phyloP scores from a whole-genome alignment of 2,329 filamentous ascomycete species.

The Didymella glomerata region DNA sequence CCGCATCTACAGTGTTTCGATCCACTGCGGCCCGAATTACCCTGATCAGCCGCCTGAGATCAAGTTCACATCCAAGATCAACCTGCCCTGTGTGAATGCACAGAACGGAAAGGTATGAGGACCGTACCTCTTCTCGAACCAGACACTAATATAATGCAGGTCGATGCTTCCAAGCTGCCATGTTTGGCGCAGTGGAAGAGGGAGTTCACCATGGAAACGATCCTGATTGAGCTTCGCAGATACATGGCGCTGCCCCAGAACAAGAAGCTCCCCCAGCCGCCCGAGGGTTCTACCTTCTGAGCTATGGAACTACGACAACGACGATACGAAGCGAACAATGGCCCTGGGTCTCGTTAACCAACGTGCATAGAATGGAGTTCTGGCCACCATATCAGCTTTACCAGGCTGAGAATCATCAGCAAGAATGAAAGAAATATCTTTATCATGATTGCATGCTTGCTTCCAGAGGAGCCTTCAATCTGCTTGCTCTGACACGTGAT shows the following conservation, averaged over 20 bases:
- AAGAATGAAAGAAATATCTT: constrained; percentile 26
- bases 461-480: not conserved
- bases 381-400: constrained; percentile 25
- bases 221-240: constrained; percentile 86
- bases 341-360: constrained; percentile 20
- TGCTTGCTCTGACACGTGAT: constrained; percentile 27
- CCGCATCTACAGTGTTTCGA: constrained; percentile 97
- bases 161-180: constrained; percentile 83
- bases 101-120: constrained; percentile 73
- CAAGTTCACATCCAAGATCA: constrained; percentile 92
- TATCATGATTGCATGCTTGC: not conserved
- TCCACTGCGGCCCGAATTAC: constrained; percentile 90
- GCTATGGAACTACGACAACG: not conserved
- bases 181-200: constrained; percentile 91
- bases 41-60: constrained; percentile 89
- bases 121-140: not conserved
- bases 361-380: constrained; percentile 46
- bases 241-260: constrained; percentile 92
- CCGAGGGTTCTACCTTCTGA: constrained; percentile 77
- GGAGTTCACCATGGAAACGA: constrained; percentile 93
- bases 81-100: constrained; percentile 91
- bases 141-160: constrained; percentile 56
- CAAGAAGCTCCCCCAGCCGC: constrained; percentile 94
- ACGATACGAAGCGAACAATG: constrained; percentile 16
- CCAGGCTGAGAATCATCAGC: constrained; percentile 11